Percentiles rank a stretch among this genome's conserved stretches.
These are phyloP conservation scores for Nannizziopsis barbatae DNA, from an alignment of 2,329 filamentous ascomycete species.

Conservation along the genomic window DNA sequence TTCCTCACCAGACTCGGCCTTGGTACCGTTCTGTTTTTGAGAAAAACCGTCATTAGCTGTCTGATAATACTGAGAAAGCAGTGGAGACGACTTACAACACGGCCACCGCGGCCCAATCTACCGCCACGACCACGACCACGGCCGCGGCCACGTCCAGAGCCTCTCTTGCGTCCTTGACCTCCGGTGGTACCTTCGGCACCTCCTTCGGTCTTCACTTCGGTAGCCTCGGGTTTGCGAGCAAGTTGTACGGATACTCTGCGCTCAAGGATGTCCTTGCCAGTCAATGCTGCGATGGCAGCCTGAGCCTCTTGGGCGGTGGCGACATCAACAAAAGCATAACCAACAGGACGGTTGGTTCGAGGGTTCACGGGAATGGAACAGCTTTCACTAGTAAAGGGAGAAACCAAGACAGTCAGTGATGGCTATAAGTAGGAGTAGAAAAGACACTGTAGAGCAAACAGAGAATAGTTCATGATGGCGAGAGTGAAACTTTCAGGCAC, in stretches of 20 bases:
- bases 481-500: too few species aligned
- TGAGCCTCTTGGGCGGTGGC: constrained; percentile 90
- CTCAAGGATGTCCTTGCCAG: constrained; percentile 93
- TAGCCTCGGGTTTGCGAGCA: constrained; percentile 88
- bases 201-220: constrained; percentile 63
- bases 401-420: not conserved
- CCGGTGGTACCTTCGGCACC: constrained; percentile 58
- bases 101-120: constrained; percentile 56
- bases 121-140: constrained; percentile 52
- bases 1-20: constrained; percentile 36
- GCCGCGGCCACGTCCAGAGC: constrained; percentile 50
- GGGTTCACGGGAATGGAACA: constrained; percentile 99
- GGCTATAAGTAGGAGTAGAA: constrained; percentile 27
- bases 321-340: constrained; percentile 97
- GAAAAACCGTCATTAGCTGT: not conserved
- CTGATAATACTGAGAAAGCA: not conserved
- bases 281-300: constrained; percentile 88
- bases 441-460: not conserved
- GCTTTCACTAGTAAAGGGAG: constrained; percentile 59
- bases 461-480: too few species aligned
- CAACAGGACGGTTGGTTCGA: constrained; percentile 93
- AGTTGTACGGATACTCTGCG: constrained; percentile 99
- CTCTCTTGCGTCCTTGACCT: constrained; percentile 48
- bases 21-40: constrained; percentile 9
- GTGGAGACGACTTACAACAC: constrained; percentile 42